These are phyloP conservation scores for Gelatoporia subvermispora DNA, from an alignment of 768 basidiomycete species.

Conservation along the genomic window DNA sequence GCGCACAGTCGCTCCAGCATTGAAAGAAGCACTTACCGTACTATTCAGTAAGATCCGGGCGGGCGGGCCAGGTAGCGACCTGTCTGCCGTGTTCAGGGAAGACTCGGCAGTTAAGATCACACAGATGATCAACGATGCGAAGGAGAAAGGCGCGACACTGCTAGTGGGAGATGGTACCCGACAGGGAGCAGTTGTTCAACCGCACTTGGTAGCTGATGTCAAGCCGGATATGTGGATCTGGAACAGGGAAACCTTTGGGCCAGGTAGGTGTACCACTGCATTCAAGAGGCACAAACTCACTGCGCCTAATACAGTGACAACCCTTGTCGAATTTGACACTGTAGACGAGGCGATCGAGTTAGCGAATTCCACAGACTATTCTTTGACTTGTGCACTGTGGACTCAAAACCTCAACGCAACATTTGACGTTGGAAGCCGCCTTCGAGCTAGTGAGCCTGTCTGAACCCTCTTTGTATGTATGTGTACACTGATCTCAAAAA, in stretches of 20 bases:
- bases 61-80: background rate
- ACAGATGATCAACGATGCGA: conserved; percentile 40
- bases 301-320: conserved; percentile 32
- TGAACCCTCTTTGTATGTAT: background rate
- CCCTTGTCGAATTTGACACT: conserved; percentile 41
- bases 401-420: conserved; percentile 40
- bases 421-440: conserved; percentile 39
- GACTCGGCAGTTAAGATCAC: conserved; percentile 42
- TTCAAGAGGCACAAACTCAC: background rate
- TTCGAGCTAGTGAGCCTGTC: conserved; percentile 41
- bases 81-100: background rate
- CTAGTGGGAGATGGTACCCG: conserved; percentile 38
- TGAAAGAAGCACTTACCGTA: background rate
- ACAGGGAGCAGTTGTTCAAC: conserved; percentile 41
- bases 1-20: background rate
- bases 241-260: conserved; percentile 61
- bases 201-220: conserved; percentile 46
- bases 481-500: conserved; percentile 12
- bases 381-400: conserved; percentile 50
- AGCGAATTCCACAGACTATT: conserved; percentile 51
- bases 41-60: background rate
- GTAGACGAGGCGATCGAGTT: conserved; percentile 51
- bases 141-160: conserved; percentile 38
- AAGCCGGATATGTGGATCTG: conserved; percentile 47
- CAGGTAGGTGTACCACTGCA: conserved; percentile 39